Evolutionary conservation across 2,329 filamentous ascomycete species (phyloP).

Genomic region (Chaetomiaceae sp.): DNA sequence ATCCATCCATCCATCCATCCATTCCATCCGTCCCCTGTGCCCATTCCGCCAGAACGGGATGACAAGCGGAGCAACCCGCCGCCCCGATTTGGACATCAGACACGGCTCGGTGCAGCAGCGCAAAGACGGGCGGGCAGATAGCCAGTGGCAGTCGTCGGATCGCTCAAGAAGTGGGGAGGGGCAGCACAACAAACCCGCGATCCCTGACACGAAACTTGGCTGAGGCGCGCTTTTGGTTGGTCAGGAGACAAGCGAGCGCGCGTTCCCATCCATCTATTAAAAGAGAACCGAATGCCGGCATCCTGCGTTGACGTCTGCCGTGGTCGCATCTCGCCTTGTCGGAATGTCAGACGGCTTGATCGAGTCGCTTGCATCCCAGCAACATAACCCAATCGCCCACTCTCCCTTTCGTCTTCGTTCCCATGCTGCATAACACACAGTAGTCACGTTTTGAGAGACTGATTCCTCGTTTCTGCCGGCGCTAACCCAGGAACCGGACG

Average conservation of each 20-base stretch:
- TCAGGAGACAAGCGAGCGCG: slow-evolving; percentile 24
- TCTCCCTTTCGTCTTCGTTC: too few species aligned
- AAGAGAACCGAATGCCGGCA: slow-evolving; percentile 26
- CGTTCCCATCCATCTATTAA: slow-evolving; percentile 26
- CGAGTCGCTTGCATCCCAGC: too few species aligned
- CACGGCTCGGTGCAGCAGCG: slow-evolving; percentile 6
- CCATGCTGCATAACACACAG: too few species aligned
- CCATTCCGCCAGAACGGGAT: slow-evolving; percentile 5
- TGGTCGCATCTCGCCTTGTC: slow-evolving; percentile 6
- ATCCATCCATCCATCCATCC: neutral
- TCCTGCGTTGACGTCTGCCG: slow-evolving; percentile 13
- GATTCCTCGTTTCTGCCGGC: neutral
- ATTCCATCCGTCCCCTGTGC: neutral
- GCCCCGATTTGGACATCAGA: slow-evolving; percentile 22
- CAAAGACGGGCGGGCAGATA: neutral
- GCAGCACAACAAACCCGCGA: slow-evolving; percentile 16
- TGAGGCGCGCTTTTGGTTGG: slow-evolving; percentile 28
- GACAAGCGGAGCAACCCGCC: slow-evolving; percentile 21
- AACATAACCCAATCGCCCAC: too few species aligned
- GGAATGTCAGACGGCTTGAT: neutral
- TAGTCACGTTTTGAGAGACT: too few species aligned
- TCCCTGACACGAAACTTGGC: slow-evolving; percentile 26
- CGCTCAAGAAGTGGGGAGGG: slow-evolving; percentile 11
- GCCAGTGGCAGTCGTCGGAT: slow-evolving; percentile 9
- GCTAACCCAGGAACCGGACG: slow-evolving; percentile 7